These are phyloP conservation scores for Naganishia sp. DNA, from an alignment of 1,284 basidiomycete genomes.

Conservation along the genomic window DNA sequence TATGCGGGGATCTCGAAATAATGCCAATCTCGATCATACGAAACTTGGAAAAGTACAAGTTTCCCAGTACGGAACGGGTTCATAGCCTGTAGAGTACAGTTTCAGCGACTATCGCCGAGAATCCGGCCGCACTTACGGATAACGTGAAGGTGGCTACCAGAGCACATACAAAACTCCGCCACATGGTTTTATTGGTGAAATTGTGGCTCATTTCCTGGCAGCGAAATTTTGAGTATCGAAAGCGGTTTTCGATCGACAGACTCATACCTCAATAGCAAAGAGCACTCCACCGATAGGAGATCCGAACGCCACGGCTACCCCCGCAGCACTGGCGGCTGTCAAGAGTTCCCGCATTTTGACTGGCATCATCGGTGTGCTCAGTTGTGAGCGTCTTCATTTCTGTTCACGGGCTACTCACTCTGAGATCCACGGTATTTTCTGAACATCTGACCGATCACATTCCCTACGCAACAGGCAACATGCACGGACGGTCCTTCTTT, in stretches of 20 bases:
- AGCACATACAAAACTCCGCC: constrained; percentile 96
- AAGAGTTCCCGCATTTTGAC: constrained; percentile 95
- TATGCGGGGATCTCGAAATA: constrained; percentile 98
- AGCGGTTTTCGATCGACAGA: not conserved
- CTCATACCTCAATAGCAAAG: constrained; percentile 66
- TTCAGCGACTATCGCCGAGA: not conserved
- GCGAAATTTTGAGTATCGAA: not conserved
- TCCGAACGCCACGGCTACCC: constrained; percentile 96
- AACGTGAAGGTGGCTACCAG: constrained; percentile 94
- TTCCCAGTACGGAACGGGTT: constrained; percentile 98
- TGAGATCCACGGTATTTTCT: constrained; percentile 81
- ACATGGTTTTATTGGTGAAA: constrained; percentile 97
- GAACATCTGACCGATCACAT: constrained; percentile 80
- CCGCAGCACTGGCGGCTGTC: constrained; percentile 93
- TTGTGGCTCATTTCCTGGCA: constrained; percentile 95
- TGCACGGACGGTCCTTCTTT: constrained; percentile 99
- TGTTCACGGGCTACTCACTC: constrained; percentile 58
- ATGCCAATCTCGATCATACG: constrained; percentile 97
- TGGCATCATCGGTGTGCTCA: constrained; percentile 44
- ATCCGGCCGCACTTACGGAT: constrained; percentile 64
- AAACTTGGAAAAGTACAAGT: constrained; percentile 95
- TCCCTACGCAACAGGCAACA: constrained; percentile 91
- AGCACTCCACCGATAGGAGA: constrained; percentile 96
- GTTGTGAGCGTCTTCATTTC: no score
- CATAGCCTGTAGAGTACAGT: constrained; percentile 67